Evolutionary conservation across 2,329 filamentous ascomycete species (phyloP).

Genomic region (Meredithiella fracta): DNA sequence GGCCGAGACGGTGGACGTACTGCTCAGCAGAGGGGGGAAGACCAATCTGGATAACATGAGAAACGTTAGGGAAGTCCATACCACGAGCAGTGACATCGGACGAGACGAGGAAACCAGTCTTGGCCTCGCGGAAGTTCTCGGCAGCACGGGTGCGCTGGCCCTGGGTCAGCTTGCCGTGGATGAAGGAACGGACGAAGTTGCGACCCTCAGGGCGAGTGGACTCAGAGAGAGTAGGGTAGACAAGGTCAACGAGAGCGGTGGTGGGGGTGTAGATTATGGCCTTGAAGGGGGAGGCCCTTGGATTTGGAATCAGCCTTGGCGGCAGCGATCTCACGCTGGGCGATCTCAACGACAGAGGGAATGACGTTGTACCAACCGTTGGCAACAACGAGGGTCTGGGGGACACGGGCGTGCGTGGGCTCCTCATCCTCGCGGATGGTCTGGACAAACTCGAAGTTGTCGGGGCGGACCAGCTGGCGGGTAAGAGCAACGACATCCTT

Average conservation of each 20-base stretch:
- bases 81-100: slow-evolving; percentile 68
- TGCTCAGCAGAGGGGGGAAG: slow-evolving; percentile 47
- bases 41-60: slow-evolving; percentile 63
- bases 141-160: slow-evolving; percentile 49
- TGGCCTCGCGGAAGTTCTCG: slow-evolving; percentile 50
- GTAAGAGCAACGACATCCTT: slow-evolving; percentile 68
- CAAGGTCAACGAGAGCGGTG: slow-evolving; percentile 47
- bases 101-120: slow-evolving; percentile 51
- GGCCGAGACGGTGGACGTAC: slow-evolving; percentile 63
- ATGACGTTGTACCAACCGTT: slow-evolving; percentile 57
- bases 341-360: slow-evolving; percentile 62
- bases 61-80: slow-evolving; percentile 69
- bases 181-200: slow-evolving; percentile 36
- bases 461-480: slow-evolving; percentile 56
- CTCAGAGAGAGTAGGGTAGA: slow-evolving; percentile 28
- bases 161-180: slow-evolving; percentile 70
- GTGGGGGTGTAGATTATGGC: slow-evolving; percentile 87
- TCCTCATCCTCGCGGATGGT: slow-evolving; percentile 70
- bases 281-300: slow-evolving; percentile 56
- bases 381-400: slow-evolving; percentile 57
- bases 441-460: slow-evolving; percentile 74
- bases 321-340: slow-evolving; percentile 40
- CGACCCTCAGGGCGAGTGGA: slow-evolving; percentile 28
- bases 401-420: slow-evolving; percentile 70
- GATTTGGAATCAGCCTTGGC: slow-evolving; percentile 22